Evolutionary conservation across 192 early-diverging fungal genomes (phyloP), one percentile per base, ranked within the genome.

Genomic region (Obelidium mucronatum): DNA sequence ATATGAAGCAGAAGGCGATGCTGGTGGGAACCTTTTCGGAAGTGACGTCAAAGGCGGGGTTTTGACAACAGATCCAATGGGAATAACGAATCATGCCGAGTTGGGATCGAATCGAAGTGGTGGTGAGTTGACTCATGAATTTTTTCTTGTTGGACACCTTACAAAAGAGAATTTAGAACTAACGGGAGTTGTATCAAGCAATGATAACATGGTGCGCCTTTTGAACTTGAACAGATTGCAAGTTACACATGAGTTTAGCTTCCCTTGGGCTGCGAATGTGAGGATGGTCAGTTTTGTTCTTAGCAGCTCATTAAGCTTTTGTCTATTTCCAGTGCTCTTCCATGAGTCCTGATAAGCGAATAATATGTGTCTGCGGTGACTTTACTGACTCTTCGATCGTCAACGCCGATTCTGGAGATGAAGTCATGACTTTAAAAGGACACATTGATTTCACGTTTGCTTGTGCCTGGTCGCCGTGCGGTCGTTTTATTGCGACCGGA

Each of bases 391-490:
- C 87, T 2, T 34, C 62, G 1, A 67, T 92, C 13, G 76, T 84
- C n/a, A 77, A 82, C 40, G 78, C 87, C 1, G 76, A 86, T n/a
- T 71, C 77, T 1, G 84, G 87, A 52, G 72, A 86, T 76, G 55
- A 36, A 34, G 56, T 51, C 2, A 26, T 63, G 30, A 51, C 67
- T 63, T 67, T 92, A 13, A 78, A 76, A 1, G 91, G 91, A 0
- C 91, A 92, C 67, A 76, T 84, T 54, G 91, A 91, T 62, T 91
- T 83, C 69, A 91, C 90, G 2, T 92, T 92, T 79, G 82, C 91
- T 8, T 92, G 91, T 74, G 83, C 82, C 15, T 92, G 87, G 87
- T 85, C 81, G 42, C 89, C 91, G 0, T 80, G 80, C 70, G 87
- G 84, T n/a, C 73, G 79, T 2, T 74, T 78, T 1, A 61, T 92